Percentiles rank a stretch among this genome's conserved stretches.
Evolutionary conservation across 768 basidiomycete species (phyloP).

Genomic region (Hericium rajendrae): DNA sequence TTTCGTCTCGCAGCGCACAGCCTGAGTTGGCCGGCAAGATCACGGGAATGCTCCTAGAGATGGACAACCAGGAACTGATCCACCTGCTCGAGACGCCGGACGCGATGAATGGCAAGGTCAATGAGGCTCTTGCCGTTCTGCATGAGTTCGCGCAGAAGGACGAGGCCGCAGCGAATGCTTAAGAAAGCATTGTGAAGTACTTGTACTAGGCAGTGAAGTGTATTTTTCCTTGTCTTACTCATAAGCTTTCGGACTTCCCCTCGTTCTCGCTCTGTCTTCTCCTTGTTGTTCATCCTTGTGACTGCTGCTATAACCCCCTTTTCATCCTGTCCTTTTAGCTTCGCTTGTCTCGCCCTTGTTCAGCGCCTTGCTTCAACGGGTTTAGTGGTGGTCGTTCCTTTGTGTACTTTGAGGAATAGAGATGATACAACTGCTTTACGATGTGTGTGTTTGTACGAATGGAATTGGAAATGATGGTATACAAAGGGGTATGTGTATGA

Average conservation of each 20-base stretch:
- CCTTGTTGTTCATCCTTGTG: constrained; percentile 20
- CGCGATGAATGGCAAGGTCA: constrained; percentile 82
- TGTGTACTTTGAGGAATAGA: constrained; percentile 49
- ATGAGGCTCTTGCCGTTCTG: constrained; percentile 82
- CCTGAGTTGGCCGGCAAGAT: constrained; percentile 97
- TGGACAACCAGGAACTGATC: constrained; percentile 92
- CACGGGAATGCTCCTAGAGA: constrained; percentile 97
- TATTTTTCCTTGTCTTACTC: constrained; percentile 19
- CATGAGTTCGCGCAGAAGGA: constrained; percentile 65
- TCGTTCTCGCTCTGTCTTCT: constrained; percentile 25
- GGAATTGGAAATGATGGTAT: constrained; percentile 14
- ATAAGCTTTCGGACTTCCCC: constrained; percentile 34
- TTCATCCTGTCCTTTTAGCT: constrained; percentile 17
- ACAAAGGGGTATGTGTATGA: constrained; percentile 12
- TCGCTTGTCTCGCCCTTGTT: constrained; percentile 20
- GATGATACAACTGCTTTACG: constrained; percentile 45
- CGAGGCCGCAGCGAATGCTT: constrained; percentile 18
- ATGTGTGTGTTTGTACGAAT: constrained; percentile 13
- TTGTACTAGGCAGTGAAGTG: background rate
- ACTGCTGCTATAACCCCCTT: constrained; percentile 13
- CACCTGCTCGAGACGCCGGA: constrained; percentile 78
- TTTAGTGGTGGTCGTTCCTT: constrained; percentile 47
- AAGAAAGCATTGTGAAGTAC: constrained; percentile 1
- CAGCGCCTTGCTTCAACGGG: constrained; percentile 24
- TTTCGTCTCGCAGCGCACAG: constrained; percentile 42